A percentile compares a stretch with the other conserved stretches of the same genome.
Conservation (phyloP, 768 basidiomycete genomes). For the Suillus americanus region DNA sequence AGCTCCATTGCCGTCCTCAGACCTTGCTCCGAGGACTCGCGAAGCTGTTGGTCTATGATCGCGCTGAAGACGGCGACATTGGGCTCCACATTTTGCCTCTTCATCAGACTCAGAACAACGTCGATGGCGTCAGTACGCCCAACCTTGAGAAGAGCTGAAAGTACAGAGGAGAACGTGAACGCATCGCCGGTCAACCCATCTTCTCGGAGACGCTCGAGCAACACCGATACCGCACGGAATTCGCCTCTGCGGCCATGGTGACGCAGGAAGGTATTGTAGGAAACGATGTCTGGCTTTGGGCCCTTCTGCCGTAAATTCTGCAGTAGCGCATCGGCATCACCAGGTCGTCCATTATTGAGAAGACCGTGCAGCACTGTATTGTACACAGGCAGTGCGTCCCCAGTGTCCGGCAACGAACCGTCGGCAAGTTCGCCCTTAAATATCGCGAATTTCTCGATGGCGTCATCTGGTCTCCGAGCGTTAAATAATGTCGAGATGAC, state of each 20-base stretch:
- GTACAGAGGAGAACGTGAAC: constrained; percentile 84
- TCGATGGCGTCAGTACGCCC: constrained; percentile 66
- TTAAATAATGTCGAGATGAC: constrained; percentile 63
- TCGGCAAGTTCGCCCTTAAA: constrained; percentile 38
- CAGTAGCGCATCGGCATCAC: constrained; percentile 43
- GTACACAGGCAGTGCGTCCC: constrained; percentile 47
- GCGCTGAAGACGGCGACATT: constrained; percentile 77
- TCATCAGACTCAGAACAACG: constrained; percentile 71
- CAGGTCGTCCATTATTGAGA: constrained; percentile 42
- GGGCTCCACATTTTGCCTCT: constrained; percentile 66
- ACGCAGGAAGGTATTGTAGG: constrained; percentile 80
- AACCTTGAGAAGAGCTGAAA: constrained; percentile 72
- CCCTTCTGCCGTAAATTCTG: constrained; percentile 46
- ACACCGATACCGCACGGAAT: constrained; percentile 55
- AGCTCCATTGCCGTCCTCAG: constrained; percentile 68
- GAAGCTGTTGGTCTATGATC: constrained; percentile 75
- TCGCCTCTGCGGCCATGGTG: constrained; percentile 65
- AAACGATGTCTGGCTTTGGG: constrained; percentile 66
- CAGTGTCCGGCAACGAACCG: constrained; percentile 25
- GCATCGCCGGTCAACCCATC: constrained; percentile 68
- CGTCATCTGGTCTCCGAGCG: constrained; percentile 49
- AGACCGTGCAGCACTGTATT: constrained; percentile 78
- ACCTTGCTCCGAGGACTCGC: constrained; percentile 49
- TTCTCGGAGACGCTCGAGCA: constrained; percentile 57
- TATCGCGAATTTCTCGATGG: constrained; percentile 47